Base-by-base conservation (phyloP, 345 rosid genomes). In the Salix dunnii region DNA sequence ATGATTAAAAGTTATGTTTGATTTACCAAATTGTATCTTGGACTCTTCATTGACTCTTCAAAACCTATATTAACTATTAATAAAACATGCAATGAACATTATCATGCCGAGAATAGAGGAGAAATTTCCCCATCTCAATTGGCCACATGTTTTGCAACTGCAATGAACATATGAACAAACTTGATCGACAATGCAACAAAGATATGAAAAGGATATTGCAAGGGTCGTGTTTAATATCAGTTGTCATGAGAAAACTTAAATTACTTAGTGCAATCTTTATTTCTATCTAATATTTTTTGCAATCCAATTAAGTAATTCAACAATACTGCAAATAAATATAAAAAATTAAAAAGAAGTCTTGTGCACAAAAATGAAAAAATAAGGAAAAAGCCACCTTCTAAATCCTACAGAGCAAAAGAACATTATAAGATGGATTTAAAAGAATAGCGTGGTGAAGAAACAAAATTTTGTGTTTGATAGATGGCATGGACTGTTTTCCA, bases 81-180 rank as follows among this genome's bases (percentile, higher is more conserved):
- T 10, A 11, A 40, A 40, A 40, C 12, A 10, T 40, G 1, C 12
- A 40, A 10, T 10, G 12, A 33, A 33, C 36, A 33, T 5, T 33
- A 5, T 33, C 36, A 33, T 33, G 35, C 35, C 5, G 5, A 31
- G 4, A 31, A 31, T 31, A 31, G 35, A 0, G 42, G 8, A 40
- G 2, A 9, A 40, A 40, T 40, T 40, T 2, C 12, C 12, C 11
- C 12, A 9, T 1, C 2, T 2, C 6, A 80, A 78, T 82, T 85
- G 93, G 55, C 93, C 89, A 72, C 99, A 94, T 31, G 89, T 78
- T 85, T 85, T 82, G 86, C 99, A 96, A 67, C 98, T 96, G 97
- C 92, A 90, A 75, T 63, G 48, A 76, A 36, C 36, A 11, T 76
- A 72, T 53, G 27, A 71, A 20, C 23, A 25, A 68, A 74, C 64